Base-by-base conservation (phyloP, 331 rosid genomes). In the Saraca asoca region DNA sequence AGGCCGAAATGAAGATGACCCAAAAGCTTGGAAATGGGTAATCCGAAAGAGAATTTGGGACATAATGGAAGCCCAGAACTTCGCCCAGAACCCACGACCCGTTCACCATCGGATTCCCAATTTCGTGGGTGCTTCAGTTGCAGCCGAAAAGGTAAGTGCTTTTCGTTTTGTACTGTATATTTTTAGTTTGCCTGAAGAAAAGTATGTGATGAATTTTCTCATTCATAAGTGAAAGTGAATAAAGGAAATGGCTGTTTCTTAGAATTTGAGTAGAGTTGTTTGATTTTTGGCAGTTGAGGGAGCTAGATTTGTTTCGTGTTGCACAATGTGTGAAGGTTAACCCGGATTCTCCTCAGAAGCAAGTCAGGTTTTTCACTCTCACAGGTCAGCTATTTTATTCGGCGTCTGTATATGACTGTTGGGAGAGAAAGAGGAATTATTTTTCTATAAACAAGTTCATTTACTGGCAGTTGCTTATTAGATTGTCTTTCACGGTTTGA, bases 261-360 rank as follows among this genome's bases (percentile, higher is more conserved):
- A 39, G 56, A 8, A 44, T 62, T 55, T 67, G 41, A 66, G 46
- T 41, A 33, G 53, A 64, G 50, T 20, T 69, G 37, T 68, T 69
- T 71, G 51, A 55, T 33, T 66, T 76, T 51, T 74, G 70, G 71
- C 85, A 87, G 96, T 72, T 86, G 85, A 80, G 81, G 43, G 86
- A 37, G 59, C 81, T 91, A 78, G 87, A 85, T 66, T 83, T 57
- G 58, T 92, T 81, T 70, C 74, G 61, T 51, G 64, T 29, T 75
- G 88, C 93, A 5, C 72, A 83, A n/a, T 92, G 93, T 71, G 96
- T 92, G 68, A 89, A 92, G 79, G 96, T 92, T 71, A 92, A 92
- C 82, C 98, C 98, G 39, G 98, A 92, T 79, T 85, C 98, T 45
- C 98, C 98, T 31, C 98, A 92, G 88, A 92, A 92, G 81, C 92